These are phyloP conservation scores for Aspergillus unguis DNA, from an alignment of 2,329 filamentous ascomycete species.

Conservation along the genomic window DNA sequence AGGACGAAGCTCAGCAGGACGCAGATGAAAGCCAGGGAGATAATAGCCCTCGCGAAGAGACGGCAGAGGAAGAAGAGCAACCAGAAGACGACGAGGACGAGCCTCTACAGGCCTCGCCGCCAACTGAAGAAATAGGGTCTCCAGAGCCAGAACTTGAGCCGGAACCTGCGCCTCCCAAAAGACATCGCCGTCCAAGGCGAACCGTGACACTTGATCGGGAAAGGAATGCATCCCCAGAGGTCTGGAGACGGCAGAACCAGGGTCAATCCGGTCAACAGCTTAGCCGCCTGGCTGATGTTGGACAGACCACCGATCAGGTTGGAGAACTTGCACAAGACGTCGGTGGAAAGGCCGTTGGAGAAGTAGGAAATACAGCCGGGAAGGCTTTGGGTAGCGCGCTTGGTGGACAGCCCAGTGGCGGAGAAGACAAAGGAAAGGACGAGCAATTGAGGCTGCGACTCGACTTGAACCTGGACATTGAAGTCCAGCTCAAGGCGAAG, in stretches of 20 bases:
- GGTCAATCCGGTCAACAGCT: background rate
- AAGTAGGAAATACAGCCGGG: constrained; percentile 1
- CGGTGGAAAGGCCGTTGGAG: background rate
- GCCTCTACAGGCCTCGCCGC: background rate
- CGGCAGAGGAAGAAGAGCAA: background rate
- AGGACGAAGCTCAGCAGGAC: background rate
- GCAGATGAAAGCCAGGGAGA: background rate
- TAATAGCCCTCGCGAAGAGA: background rate
- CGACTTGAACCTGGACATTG: constrained; percentile 76
- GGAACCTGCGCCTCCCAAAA: background rate
- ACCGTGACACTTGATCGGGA: background rate
- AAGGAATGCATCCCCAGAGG: background rate
- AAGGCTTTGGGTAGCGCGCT: background rate
- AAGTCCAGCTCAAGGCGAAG: constrained; percentile 80
- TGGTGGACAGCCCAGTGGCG: background rate
- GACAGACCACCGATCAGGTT: background rate
- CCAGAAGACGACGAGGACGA: background rate
- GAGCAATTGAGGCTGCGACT: constrained; percentile 57
- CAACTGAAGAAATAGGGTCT: background rate
- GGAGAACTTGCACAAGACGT: background rate
- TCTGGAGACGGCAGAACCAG: background rate
- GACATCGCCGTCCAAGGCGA: background rate
- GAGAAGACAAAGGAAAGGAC: constrained; percentile 3
- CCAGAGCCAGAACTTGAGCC: background rate
- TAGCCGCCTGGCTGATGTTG: background rate